Percentiles rank a stretch among this genome's conserved stretches.
Evolutionary conservation across 2,329 filamentous ascomycete genomes (phyloP).

Genomic region (Chaetomium globosum): DNA sequence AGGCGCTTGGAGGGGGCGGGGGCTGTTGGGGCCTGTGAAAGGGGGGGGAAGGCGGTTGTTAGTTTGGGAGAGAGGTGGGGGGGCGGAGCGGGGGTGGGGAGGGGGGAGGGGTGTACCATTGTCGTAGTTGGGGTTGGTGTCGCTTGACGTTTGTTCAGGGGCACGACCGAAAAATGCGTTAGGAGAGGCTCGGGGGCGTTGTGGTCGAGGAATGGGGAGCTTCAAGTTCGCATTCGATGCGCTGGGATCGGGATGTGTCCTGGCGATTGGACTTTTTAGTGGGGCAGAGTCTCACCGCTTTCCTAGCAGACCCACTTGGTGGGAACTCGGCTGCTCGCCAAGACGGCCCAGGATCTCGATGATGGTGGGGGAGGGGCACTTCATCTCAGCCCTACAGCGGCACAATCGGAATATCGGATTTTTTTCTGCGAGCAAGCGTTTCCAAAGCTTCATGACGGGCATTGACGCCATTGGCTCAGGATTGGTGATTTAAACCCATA

Average conservation of each 20-base stretch:
- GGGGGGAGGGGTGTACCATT: conserved; percentile 10
- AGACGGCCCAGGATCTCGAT: conserved; percentile 21
- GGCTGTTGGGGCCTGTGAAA: conserved; percentile 36
- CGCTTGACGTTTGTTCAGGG: neutral
- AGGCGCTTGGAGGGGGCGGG: conserved; percentile 49
- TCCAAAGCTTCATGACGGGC: neutral
- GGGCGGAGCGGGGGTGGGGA: neutral
- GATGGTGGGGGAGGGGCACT: conserved; percentile 31
- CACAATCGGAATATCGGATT: conserved; percentile 1
- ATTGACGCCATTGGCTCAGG: neutral
- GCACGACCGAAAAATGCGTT: neutral
- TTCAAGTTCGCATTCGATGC: conserved; percentile 8
- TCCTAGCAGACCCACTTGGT: neutral
- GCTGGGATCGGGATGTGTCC: neutral
- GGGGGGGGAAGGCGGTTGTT: neutral
- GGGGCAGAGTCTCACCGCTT: conserved; percentile 22
- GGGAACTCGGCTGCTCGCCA: neutral
- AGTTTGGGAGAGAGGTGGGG: neutral
- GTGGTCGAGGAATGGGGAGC: neutral
- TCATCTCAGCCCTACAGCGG: conserved; percentile 26
- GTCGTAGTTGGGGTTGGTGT: neutral
- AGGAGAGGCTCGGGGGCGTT: neutral
- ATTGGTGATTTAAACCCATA: neutral
- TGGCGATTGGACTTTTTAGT: conserved; percentile 37
- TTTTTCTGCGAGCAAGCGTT: neutral